A percentile compares a stretch with the other conserved stretches of the same genome.
Evolutionary conservation across 371 early-diverging fungal genomes (phyloP).

Genomic region (Actinomucor elegans): DNA sequence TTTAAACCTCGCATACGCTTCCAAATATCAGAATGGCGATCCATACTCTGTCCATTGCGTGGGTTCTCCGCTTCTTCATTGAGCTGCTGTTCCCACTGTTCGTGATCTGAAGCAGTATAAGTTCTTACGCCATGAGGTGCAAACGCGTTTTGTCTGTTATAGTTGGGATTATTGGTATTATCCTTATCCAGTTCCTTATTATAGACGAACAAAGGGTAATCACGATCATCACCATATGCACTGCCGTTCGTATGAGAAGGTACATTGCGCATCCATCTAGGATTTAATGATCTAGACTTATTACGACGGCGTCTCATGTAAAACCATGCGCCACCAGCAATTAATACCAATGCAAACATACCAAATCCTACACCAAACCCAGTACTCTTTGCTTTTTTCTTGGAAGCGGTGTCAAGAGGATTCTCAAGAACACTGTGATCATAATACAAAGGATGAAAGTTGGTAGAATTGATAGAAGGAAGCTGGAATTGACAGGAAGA

Average conservation of each 20-base stretch:
- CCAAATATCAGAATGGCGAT: slow-evolving; percentile 39
- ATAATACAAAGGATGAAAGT: slow-evolving; percentile 9
- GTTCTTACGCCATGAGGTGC: slow-evolving; percentile 19
- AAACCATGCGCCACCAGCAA: slow-evolving; percentile 12
- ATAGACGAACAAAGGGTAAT: slow-evolving; percentile 44
- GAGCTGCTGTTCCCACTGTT: slow-evolving; percentile 37
- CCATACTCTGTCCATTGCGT: not conserved
- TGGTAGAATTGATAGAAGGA: slow-evolving; percentile 10
- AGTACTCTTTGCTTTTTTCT: slow-evolving; percentile 15
- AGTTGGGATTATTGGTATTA: slow-evolving; percentile 9
- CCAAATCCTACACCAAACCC: slow-evolving; percentile 38
- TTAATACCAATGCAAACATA: slow-evolving; percentile 8
- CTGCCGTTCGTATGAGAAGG: slow-evolving; percentile 3
- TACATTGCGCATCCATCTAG: slow-evolving; percentile 35
- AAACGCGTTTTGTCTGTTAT: slow-evolving; percentile 7
- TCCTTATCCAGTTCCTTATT: slow-evolving; percentile 26
- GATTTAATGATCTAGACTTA: slow-evolving; percentile 28
- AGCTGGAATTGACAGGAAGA: slow-evolving; percentile 26
- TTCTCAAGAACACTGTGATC: slow-evolving; percentile 19
- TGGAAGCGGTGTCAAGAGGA: slow-evolving; percentile 1
- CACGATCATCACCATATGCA: slow-evolving; percentile 15
- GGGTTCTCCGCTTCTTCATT: slow-evolving; percentile 25
- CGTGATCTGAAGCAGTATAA: slow-evolving; percentile 48
- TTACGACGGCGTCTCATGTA: slow-evolving; percentile 17
- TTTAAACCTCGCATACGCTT: slow-evolving; percentile 37